Base-by-base conservation (phyloP, 768 basidiomycete species). In the Lenzites betulinus region DNA sequence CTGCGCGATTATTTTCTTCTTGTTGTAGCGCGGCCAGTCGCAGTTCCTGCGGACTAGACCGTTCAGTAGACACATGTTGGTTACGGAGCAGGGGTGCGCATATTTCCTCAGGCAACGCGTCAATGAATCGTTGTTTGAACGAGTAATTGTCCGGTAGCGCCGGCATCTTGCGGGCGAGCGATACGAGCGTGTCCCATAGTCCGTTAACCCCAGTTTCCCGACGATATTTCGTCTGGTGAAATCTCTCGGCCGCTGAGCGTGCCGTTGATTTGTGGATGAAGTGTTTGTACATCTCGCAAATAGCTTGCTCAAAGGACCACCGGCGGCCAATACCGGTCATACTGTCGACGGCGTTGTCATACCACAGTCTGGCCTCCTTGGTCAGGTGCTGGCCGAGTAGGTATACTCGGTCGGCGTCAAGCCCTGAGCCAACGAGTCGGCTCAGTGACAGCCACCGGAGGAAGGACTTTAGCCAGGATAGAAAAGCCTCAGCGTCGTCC, bases 191-290 rank as follows among this genome's bases (percentile, higher is more conserved):
- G 11, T 54, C 52, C 52, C 52, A 54, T 12, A 54, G 26, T 25
- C 52, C 41, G 25, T 15, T 54, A 7, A 54, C 39, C 6, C 52
- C 52, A 1, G 39, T 43, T 6, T 26, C 47, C 13, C 26, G 12
- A n/a, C 28, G 26, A 18, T 41, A 30, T 20, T 43, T 42, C 11
- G 23, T 30, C 9, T 16, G 16, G n/a, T 54, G 39, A 41, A 54
- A 54, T 1, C 39, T 20, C 4, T 54, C 52, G 13, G 41, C 52
- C 12, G 52, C 52, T 1, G 39, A 13, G 13, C 52, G 38, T 5
- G 52, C 52, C 18, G 38, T 54, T 11, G 52, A 54, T 9, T 11
- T 12, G 39, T 54, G 52, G 9, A 54, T 54, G 39, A 54, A 54
- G 7, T 41, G 39, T n/a, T 18, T 12, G 16, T 41, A 54, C 23